Percentiles rank a stretch among this genome's conserved stretches.
Conservation (phyloP, 306 rosid genomes). For the Sophora flavescens region DNA sequence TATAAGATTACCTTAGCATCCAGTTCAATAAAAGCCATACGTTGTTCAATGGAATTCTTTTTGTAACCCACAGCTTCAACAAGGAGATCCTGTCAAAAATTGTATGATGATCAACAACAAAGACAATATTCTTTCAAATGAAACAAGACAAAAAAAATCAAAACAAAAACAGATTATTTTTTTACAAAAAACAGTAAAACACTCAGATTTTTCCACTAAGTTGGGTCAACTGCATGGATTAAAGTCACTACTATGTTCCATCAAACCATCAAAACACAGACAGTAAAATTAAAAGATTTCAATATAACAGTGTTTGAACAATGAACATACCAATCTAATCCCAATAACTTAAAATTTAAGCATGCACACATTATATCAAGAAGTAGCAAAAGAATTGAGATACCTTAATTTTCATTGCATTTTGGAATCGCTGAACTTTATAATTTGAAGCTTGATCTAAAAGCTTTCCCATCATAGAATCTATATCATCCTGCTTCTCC, state of each 20-base stretch:
- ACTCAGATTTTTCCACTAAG: neutral
- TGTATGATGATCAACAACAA: conserved; percentile 29
- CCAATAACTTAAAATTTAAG: neutral
- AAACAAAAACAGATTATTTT: neutral
- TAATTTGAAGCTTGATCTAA: conserved; percentile 65
- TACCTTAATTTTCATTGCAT: conserved; percentile 79
- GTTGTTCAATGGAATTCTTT: conserved; percentile 61
- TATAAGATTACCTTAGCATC: conserved; percentile 78
- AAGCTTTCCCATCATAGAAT: conserved; percentile 68
- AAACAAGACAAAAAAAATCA: neutral
- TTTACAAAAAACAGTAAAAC: neutral
- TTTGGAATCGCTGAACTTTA: conserved; percentile 63
- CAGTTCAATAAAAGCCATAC: conserved; percentile 71
- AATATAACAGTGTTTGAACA: conserved; percentile 6
- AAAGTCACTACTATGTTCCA: neutral
- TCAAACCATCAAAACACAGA: neutral
- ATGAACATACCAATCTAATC: conserved; percentile 7
- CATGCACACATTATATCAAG: conserved; percentile 29
- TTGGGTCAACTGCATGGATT: neutral
- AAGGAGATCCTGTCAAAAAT: conserved; percentile 67
- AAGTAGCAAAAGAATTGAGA: conserved; percentile 31
- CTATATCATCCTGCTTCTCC: conserved; percentile 68
- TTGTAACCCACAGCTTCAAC: conserved; percentile 66
- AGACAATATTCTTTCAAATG: conserved; percentile 17
- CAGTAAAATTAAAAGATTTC: neutral